Evolutionary conservation across 2,329 filamentous ascomycete genomes (phyloP).

Genomic region (Talaromyces verruculosus): DNA sequence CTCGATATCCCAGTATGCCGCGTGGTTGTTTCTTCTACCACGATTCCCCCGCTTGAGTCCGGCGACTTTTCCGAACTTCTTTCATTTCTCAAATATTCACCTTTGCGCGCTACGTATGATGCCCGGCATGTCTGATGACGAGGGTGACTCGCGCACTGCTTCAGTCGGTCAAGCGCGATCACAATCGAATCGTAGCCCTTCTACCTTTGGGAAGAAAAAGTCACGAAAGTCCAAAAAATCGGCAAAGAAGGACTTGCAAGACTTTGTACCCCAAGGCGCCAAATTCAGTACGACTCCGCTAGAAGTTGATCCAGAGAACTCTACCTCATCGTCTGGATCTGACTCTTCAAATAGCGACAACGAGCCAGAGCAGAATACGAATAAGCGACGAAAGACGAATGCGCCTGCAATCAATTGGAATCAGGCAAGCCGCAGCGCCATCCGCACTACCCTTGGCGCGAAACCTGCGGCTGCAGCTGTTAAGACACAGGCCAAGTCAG

Average conservation of each 20-base stretch:
- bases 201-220: slow-evolving; percentile 31
- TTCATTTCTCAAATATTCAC: background rate
- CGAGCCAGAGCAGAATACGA: slow-evolving; percentile 23
- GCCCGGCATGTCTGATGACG: slow-evolving; percentile 30
- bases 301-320: slow-evolving; percentile 33
- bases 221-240: slow-evolving; percentile 29
- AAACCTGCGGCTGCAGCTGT: slow-evolving; percentile 26
- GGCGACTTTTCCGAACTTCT: background rate
- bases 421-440: slow-evolving; percentile 41
- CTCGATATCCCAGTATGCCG: background rate
- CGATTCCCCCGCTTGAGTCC: background rate
- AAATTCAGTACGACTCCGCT: slow-evolving; percentile 37
- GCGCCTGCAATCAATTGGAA: slow-evolving; percentile 47
- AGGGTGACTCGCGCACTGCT: slow-evolving; percentile 50
- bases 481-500: slow-evolving; percentile 24
- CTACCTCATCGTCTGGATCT: slow-evolving; percentile 34
- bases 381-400: slow-evolving; percentile 22
- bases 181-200: slow-evolving; percentile 28
- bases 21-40: background rate
- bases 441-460: slow-evolving; percentile 45
- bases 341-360: slow-evolving; percentile 24
- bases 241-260: slow-evolving; percentile 30
- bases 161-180: slow-evolving; percentile 43
- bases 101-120: background rate
- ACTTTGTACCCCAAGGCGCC: slow-evolving; percentile 41